A percentile compares a stretch with the other conserved stretches of the same genome.
Conservation (phyloP, 306 rosid species). For the Sicyos baderoa region DNA sequence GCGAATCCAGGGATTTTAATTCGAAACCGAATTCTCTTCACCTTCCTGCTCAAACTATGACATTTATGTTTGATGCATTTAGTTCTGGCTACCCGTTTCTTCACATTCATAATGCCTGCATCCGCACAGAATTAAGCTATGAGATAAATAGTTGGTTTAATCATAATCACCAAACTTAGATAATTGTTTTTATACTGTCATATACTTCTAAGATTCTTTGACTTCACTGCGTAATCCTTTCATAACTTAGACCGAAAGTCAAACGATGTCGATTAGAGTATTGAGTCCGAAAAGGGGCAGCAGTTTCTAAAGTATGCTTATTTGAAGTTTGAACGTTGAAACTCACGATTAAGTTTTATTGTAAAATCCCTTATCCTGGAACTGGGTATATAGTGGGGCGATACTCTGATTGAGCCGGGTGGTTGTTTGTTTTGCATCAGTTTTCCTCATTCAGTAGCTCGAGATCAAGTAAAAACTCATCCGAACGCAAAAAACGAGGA, state of each 20-base stretch:
- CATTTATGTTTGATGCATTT: slow-evolving; percentile 44
- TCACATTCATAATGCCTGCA: slow-evolving; percentile 41
- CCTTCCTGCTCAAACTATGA: slow-evolving; percentile 38
- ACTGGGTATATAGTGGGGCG: too few species aligned
- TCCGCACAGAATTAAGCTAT: slow-evolving; percentile 19
- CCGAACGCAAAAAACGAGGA: not conserved
- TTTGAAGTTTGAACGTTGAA: too few species aligned
- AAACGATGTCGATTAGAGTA: not conserved
- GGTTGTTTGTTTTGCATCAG: not conserved
- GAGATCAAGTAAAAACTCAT: not conserved
- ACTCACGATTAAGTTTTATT: too few species aligned
- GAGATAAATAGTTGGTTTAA: slow-evolving; percentile 17
- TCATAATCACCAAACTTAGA: not conserved
- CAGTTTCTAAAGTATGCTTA: too few species aligned
- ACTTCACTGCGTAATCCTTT: not conserved
- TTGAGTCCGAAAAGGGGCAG: too few species aligned
- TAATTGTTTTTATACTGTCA: not conserved
- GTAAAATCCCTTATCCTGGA: too few species aligned
- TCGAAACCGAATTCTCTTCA: slow-evolving; percentile 49
- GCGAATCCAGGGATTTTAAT: slow-evolving; percentile 63
- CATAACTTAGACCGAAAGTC: not conserved
- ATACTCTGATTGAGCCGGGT: too few species aligned
- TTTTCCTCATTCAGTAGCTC: not conserved
- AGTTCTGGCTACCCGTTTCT: slow-evolving; percentile 39
- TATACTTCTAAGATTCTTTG: not conserved